These are phyloP conservation scores for Xanthoconium separans DNA, from an alignment of 1,284 basidiomycete genomes.

Conservation along the genomic window DNA sequence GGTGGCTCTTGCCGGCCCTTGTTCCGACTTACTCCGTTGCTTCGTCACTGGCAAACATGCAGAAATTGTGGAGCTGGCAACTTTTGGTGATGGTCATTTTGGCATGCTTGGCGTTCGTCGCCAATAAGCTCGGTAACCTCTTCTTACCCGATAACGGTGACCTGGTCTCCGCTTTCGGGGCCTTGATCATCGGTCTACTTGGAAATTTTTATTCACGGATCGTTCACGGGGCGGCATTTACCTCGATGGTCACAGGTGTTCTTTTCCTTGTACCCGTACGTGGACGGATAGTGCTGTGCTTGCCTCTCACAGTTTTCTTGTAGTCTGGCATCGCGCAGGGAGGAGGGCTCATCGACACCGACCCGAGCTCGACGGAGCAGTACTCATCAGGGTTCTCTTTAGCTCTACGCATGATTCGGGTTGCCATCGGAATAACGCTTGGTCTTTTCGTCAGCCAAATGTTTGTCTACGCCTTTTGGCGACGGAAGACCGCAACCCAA, in stretches of 20 bases:
- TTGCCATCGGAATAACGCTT: slow-evolving; percentile 85
- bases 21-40: slow-evolving; percentile 80
- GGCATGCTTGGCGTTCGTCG: slow-evolving; percentile 73
- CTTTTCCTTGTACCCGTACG: slow-evolving; percentile 78
- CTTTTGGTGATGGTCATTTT: slow-evolving; percentile 78
- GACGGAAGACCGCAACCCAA: slow-evolving; percentile 68
- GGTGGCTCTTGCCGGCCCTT: slow-evolving; percentile 74
- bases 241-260: slow-evolving; percentile 86
- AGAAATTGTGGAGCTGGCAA: slow-evolving; percentile 66
- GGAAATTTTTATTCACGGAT: slow-evolving; percentile 81
- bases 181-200: slow-evolving; percentile 76
- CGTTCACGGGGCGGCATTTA: slow-evolving; percentile 80
- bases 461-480: slow-evolving; percentile 74
- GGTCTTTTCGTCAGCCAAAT: slow-evolving; percentile 81
- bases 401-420: slow-evolving; percentile 77
- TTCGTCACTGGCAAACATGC: slow-evolving; percentile 78
- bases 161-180: slow-evolving; percentile 74
- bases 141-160: slow-evolving; percentile 52
- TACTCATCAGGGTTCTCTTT: slow-evolving; percentile 69
- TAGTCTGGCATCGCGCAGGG: slow-evolving; percentile 85
- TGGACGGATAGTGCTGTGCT: not conserved
- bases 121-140: slow-evolving; percentile 57
- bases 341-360: slow-evolving; percentile 75
- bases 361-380: slow-evolving; percentile 57
- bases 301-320: not conserved